Evolutionary conservation across 345 rosid genomes (phyloP), one percentile per base, ranked within the genome.

Genomic region (Balakata baccata): DNA sequence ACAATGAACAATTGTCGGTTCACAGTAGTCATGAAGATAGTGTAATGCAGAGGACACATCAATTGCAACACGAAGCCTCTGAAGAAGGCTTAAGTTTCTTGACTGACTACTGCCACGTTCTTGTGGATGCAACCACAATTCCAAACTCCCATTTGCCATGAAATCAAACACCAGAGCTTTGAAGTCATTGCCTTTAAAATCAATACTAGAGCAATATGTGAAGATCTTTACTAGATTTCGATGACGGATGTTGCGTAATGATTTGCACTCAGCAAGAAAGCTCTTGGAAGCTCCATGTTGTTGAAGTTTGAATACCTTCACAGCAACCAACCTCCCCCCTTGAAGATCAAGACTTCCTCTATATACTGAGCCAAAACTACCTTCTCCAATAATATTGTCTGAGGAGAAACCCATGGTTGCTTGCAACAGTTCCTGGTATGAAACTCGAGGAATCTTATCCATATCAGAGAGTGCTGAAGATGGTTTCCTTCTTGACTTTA

Each of bases 101-200:
- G 34, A 29, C 34, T 29, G 34, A 29, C 1, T 29, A 29, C 34
- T 29, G 34, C 34, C 34, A 29, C 34, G 34, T 29, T 29, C 34
- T 29, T 29, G 34, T 29, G 34, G 34, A 29, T 29, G 34, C 34
- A 29, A 29, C 34, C 34, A 29, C 34, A 29, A 29, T 29, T 69
- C 70, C 13, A 67, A 12, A 49, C 57, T 49, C 5, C 45, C 58
- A 67, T 49, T 67, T 16, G 4, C n/a, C 72, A 68, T 68, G 1
- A 49, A 68, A n/a, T 68, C 71, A 16, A 47, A 68, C 29, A 68
- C 71, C 6, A 50, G 43, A 68, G 71, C 71, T 50, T 68, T 68
- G 17, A 68, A 68, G 17, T 68, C 45, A 25, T 16, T 68, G 7
- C 60, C 29, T 11, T 51, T 38, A 18, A 34, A 68, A 29, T 68